Base-by-base conservation (phyloP, 441 rosid genomes). In the Omphalea diandra region DNA sequence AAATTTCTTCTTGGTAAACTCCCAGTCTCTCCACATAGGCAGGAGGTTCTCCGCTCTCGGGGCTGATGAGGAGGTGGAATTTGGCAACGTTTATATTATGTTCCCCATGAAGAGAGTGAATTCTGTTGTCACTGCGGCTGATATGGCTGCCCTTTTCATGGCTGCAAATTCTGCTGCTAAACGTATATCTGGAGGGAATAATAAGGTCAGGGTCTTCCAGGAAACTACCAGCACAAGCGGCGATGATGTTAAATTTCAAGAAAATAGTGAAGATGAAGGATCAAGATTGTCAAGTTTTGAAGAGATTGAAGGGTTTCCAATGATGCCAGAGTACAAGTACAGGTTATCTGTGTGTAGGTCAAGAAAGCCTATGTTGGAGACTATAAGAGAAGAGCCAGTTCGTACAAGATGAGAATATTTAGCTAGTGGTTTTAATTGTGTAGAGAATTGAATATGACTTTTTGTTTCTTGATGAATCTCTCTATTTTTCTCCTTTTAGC, bases 341-440 rank as follows among this genome's bases (percentile, higher is more conserved):
- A 82, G 86, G 68, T 20, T 79, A 68, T 70, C 83, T 55, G 50
- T 65, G 41, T 86, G 85, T 43, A 80, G 93, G 47, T 84, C 93
- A 27, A 82, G 84, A 65, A 88, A 83, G 74, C 90, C 93, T 3
- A 35, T 72, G 76, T 68, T 88, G 75, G 93, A 82, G 76, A 88
- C 93, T 31, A 88, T 88, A 58, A 83, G 75, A 50, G 93, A 88
- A 80, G 89, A 83, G 35, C 73, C 83, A 2, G 61, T 79, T 49
- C 68, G 35, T 64, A 75, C 78, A 11, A 73, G 79, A 63, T 79
- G 58, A 73, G 1, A 15, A 33, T 29, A 24, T 36, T 35, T 33
- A 5, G n/a, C n/a, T n/a, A 59, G 33, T 35, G 32, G 40, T n/a
- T 59, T 40, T 11, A 40, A 33, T 20, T 38, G 32, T 26, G 26